Evolutionary conservation across 352 stramenopile genomes (phyloP), one percentile per base, ranked within the genome.

Genomic region (Globisporangium heterothallicum): DNA sequence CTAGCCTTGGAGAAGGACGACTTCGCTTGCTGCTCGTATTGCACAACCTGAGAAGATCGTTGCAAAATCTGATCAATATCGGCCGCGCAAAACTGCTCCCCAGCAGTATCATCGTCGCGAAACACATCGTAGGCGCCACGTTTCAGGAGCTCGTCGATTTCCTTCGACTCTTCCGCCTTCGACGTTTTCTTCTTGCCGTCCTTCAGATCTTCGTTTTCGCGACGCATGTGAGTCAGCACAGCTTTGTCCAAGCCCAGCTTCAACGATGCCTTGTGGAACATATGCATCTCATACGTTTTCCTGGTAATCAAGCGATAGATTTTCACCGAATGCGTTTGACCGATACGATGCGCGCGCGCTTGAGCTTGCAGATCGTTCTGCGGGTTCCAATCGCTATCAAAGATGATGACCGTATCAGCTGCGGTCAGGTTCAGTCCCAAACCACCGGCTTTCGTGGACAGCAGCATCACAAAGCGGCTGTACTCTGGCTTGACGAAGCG

Each of bases 11-110:
- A 95, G 56, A 97, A 97, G 5, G 81, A 89, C 3, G 79, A 92
- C 30, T 92, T 74, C 0, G 82, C 82, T 49, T 96, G 72, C 48
- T 92, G 70, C 38, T 86, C 72, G 57, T 95, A 95, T 66, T 95
- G 78, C 32, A 95, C 69, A 40, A 93, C 58, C 55, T 95, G 84
- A 16, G 84, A 88, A 21, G 80, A 92, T 0, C 84, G 74, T 45
- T 96, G 81, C 27, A 99, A 72, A 67, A 99, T 99, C 59, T 89
- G 90, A 43, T 99, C 97, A 63, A 99, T 99, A 56, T 99, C 94
- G 22, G 97, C 90, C 12, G 90, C 86, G 58, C 95, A 97, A 66
- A 99, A 99, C 58, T 97, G 86, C 70, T 98, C 95, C 1, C 70
- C 86, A 9, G 91, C 93, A 3, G 65, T 89, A 46, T 95, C 84